Evolutionary conservation across 805 yeast species (phyloP).

Genomic region (Cyberlindnera xishuangbannaensis): DNA sequence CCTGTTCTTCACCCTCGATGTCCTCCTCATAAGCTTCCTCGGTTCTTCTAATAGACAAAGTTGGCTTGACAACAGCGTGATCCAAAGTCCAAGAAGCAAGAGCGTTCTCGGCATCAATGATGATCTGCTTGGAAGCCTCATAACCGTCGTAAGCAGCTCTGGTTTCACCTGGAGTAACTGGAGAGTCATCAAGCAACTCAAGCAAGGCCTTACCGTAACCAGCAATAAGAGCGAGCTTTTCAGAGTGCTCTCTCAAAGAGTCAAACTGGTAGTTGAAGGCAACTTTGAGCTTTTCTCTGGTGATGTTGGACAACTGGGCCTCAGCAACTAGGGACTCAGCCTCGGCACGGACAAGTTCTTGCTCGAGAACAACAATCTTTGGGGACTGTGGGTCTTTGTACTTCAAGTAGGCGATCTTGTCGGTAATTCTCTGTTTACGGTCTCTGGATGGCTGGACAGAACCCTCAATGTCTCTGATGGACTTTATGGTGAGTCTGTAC

Average conservation of each 20-base stretch:
- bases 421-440: constrained; percentile 79
- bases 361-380: constrained; percentile 75
- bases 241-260: constrained; percentile 79
- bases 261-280: constrained; percentile 83
- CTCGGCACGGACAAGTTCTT: constrained; percentile 86
- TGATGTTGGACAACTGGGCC: constrained; percentile 84
- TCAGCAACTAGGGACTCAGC: constrained; percentile 90
- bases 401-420: constrained; percentile 76
- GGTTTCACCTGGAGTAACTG: constrained; percentile 89
- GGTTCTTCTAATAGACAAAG: constrained; percentile 71
- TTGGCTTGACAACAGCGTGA: constrained; percentile 76
- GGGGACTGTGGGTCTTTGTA: constrained; percentile 82
- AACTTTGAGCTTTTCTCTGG: constrained; percentile 81
- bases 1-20: constrained; percentile 29
- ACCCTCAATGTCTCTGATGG: constrained; percentile 78
- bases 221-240: constrained; percentile 79
- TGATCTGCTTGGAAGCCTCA: constrained; percentile 83
- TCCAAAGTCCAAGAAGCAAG: constrained; percentile 82
- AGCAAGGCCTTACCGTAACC: constrained; percentile 85
- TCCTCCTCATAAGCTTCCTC: constrained; percentile 54
- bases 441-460: constrained; percentile 87
- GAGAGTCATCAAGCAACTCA: constrained; percentile 76
- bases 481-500: constrained; percentile 75
- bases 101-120: constrained; percentile 80
- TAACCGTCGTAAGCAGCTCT: constrained; percentile 87